Conservation (phyloP, 768 basidiomycete genomes). For the Mrakia blollopis region DNA sequence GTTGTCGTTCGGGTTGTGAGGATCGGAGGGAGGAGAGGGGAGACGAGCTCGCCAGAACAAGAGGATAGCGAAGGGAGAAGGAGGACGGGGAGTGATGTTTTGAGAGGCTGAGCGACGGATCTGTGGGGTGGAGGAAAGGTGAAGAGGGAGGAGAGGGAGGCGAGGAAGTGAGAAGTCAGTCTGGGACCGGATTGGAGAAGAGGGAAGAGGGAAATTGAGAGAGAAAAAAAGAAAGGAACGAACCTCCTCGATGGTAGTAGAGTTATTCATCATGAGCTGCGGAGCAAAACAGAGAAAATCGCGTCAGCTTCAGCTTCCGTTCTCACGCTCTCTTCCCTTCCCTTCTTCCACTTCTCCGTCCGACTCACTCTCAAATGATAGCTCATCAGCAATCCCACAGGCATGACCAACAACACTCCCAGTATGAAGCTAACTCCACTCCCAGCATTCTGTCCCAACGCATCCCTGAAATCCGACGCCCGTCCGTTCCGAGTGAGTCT, state of each 20-base stretch:
- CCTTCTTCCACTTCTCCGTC: not conserved
- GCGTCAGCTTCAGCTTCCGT: slow-evolving; percentile 1
- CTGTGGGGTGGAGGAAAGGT: not conserved
- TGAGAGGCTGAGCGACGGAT: slow-evolving; percentile 42
- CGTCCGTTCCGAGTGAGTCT: slow-evolving; percentile 53
- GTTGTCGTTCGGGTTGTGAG: not conserved
- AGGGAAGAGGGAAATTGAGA: too few relatives aligned
- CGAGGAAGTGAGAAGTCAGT: not conserved
- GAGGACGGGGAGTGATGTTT: slow-evolving; percentile 76
- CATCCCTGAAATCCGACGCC: slow-evolving; percentile 48
- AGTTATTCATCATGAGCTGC: slow-evolving; percentile 73
- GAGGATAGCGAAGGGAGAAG: slow-evolving; percentile 54
- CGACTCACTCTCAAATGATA: slow-evolving; percentile 80
- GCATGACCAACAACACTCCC: slow-evolving; percentile 70
- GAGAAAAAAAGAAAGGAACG: not conserved
- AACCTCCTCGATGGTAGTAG: slow-evolving; percentile 87
- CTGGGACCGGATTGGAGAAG: too few relatives aligned
- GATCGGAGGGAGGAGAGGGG: not conserved
- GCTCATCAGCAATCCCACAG: slow-evolving; percentile 66
- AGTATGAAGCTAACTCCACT: slow-evolving; percentile 76
- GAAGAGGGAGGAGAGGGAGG: not conserved
- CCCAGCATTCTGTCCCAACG: slow-evolving; percentile 57
- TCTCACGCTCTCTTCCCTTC: not conserved
- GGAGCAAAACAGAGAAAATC: slow-evolving; percentile 28
- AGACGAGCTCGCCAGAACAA: slow-evolving; percentile 16